Percentiles rank a stretch among this genome's conserved stretches.
These are phyloP conservation scores for Nicotiana tabacum DNA, from an alignment of 257 asterid genomes.

Conservation along the genomic window DNA sequence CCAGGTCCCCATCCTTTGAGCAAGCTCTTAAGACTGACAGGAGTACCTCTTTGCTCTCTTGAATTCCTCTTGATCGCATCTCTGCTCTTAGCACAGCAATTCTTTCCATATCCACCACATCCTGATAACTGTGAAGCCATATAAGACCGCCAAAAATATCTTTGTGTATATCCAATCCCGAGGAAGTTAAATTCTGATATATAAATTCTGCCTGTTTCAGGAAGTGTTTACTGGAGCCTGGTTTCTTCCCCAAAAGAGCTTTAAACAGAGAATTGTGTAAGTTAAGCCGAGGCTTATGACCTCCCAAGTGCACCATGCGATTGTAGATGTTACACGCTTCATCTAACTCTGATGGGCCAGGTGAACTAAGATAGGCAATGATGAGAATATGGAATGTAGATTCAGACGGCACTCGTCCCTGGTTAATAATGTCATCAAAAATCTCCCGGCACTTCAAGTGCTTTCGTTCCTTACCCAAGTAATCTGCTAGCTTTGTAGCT, in stretches of 20 bases:
- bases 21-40: conserved; percentile 75
- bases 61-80: conserved; percentile 51
- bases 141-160: conserved; percentile 80
- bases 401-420: conserved; percentile 73
- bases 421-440: conserved; percentile 73
- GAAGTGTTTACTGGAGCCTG: conserved; percentile 45
- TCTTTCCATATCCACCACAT: conserved; percentile 63
- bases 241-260: conserved; percentile 61
- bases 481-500: conserved; percentile 84
- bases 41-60: conserved; percentile 58
- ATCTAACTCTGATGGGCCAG: conserved; percentile 51
- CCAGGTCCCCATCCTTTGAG: conserved; percentile 69
- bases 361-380: conserved; percentile 78
- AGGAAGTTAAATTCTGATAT: conserved; percentile 56
- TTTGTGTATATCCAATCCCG: conserved; percentile 55
- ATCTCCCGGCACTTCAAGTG: conserved; percentile 79
- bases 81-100: conserved; percentile 53
- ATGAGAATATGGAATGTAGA: conserved; percentile 79
- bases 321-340: conserved; percentile 76
- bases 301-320: conserved; percentile 87
- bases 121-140: conserved; percentile 92
- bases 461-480: conserved; percentile 87
- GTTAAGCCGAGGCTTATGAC: conserved; percentile 78
- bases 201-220: conserved; percentile 86
- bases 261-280: conserved; percentile 79